Evolutionary conservation across 805 yeast genomes (phyloP), one percentile per base, ranked within the genome.

Genomic region (Saturnispora ahearnii): DNA sequence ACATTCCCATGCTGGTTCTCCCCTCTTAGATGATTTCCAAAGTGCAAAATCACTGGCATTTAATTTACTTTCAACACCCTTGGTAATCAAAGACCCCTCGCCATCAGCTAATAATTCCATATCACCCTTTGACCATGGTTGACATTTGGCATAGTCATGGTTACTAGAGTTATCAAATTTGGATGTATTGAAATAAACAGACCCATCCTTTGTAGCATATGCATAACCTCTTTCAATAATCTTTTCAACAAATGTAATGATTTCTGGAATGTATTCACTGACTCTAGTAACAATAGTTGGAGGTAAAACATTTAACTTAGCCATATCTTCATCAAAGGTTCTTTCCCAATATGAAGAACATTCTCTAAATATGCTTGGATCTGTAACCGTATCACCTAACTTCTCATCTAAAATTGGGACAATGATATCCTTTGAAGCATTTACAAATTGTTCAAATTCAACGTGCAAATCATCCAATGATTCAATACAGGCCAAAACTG

Each of bases 41-140:
- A 93, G 74, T 1, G 99, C 99, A 68, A 93, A 93, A 66, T 93
- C 99, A 22, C 87, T 84, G 2, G 84, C 67, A 49, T 81, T 82
- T 58, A 73, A 77, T 68, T 93, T 91, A 24, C 84, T 81, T 40
- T 72, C 72, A 22, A 51, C 32, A 15, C 59, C 71, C 49, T 67
- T 62, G 50, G 62, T 36, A 18, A 36, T 59, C 48, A 91, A 72
- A 9, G 95, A 82, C 30, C 99, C 99, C 68, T 93, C 99, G 51
- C 96, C 99, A 58, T 93, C 99, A 48, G 83, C 84, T 50, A 93
- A 85, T 52, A 93, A 77, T 43, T 81, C 89, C 64, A 81, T 67
- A 57, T 89, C 82, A 46, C 96, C 96, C 68, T 88, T 87, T 63
- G 90, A 93, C 98, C 98, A 91, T 18, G 99, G 99, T 70, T 93